These are phyloP conservation scores for Phytophthora ohioensis DNA, from an alignment of 352 stramenopile genomes.

Conservation along the genomic window DNA sequence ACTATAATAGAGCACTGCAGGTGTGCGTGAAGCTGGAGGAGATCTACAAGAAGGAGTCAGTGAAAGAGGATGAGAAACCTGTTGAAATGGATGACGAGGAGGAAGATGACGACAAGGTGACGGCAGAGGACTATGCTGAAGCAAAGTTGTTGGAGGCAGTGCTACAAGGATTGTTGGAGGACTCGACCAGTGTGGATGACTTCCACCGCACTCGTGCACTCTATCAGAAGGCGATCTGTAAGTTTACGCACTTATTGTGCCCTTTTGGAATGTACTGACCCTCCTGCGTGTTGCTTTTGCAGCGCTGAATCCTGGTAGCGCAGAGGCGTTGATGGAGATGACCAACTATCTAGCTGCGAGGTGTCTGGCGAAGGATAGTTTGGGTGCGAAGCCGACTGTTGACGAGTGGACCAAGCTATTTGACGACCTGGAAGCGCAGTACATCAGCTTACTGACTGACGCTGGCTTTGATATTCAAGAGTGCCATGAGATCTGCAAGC, in stretches of 20 bases:
- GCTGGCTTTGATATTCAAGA: slow-evolving; percentile 64
- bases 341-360: slow-evolving; percentile 70
- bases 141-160: slow-evolving; percentile 69
- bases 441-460: slow-evolving; percentile 44
- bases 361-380: slow-evolving; percentile 33
- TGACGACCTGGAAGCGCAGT: slow-evolving; percentile 53
- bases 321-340: slow-evolving; percentile 78
- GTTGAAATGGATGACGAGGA: slow-evolving; percentile 13
- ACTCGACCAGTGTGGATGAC: slow-evolving; percentile 29
- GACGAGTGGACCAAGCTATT: slow-evolving; percentile 58
- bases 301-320: slow-evolving; percentile 64
- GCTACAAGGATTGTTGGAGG: slow-evolving; percentile 40
- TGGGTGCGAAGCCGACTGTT: slow-evolving; percentile 12
- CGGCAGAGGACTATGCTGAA: slow-evolving; percentile 56
- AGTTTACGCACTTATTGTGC: not conserved
- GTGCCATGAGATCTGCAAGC: slow-evolving; percentile 72
- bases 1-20: slow-evolving; percentile 38
- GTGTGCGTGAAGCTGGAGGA: slow-evolving; percentile 46
- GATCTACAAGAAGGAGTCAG: slow-evolving; percentile 46
- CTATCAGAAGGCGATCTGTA: slow-evolving; percentile 67
- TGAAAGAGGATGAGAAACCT: slow-evolving; percentile 4
- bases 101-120: slow-evolving; percentile 53
- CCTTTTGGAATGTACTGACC: not conserved
- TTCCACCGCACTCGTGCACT: slow-evolving; percentile 62
- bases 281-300: slow-evolving; percentile 7